phyloP scores from a whole-genome alignment of 768 basidiomycete species.

The Lactarius sanguifluus region DNA sequence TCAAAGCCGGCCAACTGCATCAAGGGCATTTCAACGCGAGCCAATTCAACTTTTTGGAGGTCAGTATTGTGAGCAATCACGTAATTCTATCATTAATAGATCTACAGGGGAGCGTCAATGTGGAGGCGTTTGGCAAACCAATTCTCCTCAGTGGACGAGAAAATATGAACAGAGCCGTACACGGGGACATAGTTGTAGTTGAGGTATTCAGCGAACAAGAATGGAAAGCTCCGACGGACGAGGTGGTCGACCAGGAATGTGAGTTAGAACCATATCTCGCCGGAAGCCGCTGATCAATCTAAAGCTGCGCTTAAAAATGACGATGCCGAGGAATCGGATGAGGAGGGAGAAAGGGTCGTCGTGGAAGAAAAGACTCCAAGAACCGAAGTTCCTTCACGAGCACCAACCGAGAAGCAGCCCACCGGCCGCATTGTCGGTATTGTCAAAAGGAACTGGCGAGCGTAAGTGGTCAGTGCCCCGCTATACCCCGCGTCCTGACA shows the following conservation, averaged over 20 bases:
- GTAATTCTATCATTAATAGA: neutral
- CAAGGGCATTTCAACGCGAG: constrained; percentile 96
- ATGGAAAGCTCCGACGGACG: constrained; percentile 91
- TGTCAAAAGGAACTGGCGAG: constrained; percentile 93
- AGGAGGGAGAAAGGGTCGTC: constrained; percentile 49
- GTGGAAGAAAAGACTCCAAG: constrained; percentile 35
- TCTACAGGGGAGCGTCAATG: constrained; percentile 73
- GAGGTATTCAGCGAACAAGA: constrained; percentile 83
- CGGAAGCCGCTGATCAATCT: neutral
- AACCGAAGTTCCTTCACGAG: constrained; percentile 33
- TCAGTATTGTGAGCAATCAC: constrained; percentile 35
- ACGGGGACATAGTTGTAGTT: constrained; percentile 91
- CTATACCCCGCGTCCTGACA: constrained; percentile 10
- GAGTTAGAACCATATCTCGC: constrained; percentile 31
- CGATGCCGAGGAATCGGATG: constrained; percentile 73
- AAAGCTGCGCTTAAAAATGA: constrained; percentile 82
- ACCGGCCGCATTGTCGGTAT: constrained; percentile 91
- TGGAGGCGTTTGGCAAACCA: constrained; percentile 70
- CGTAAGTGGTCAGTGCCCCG: constrained; percentile 51
- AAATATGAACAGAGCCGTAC: constrained; percentile 93
- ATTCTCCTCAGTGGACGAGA: constrained; percentile 85
- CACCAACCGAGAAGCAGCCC: constrained; percentile 68
- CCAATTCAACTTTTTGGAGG: constrained; percentile 95
- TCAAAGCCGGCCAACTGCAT: constrained; percentile 80
- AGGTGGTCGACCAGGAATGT: constrained; percentile 94